Evolutionary conservation across 2,329 filamentous ascomycete species (phyloP), one percentile per base, ranked within the genome.

Genomic region (Fusarium anthophilum): DNA sequence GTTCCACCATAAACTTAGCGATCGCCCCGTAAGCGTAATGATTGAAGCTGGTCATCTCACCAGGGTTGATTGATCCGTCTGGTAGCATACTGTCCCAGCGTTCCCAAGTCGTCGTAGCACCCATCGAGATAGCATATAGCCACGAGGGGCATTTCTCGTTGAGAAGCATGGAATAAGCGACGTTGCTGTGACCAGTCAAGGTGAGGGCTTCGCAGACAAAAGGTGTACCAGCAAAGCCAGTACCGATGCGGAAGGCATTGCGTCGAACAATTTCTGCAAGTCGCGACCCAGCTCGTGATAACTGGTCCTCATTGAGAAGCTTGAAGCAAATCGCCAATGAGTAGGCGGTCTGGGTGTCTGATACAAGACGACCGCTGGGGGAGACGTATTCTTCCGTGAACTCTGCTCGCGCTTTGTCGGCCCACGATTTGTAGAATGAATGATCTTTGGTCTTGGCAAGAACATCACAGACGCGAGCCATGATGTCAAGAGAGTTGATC

Each of bases 1-100:
- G 30, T 22, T 78, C 73, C 8, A 83, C 80, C 63, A 85, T 77
- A 72, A 83, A 85, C 24, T 81, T 79, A 4, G 79, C 82, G 20
- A 85, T 81, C 2, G 81, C 79, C 1, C 83, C 83, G 5, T 84
- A 80, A 0, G 84, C 83, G 35, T 85, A 85, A 59, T 85, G 83
- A 48, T 86, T 84, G 44, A 84, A 83, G 20, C 80, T 83, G 0
- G 83, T 86, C 84, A 85, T 85, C 12, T 81, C 75, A 0, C 83
- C 81, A 0, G 82, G 79, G 47, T 85, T 85, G 18, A 85, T 79
- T 0, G 70, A 76, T 2, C 82, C 83, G 22, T 84, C 78, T 0
- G 82, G 80, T 5, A 84, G 59, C 75, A 85, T 80, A 7, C 77
- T 79, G 24, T 85, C 82, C 84, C 84, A 85, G 1, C 84, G 80